Base-by-base conservation (phyloP, 2,329 filamentous ascomycete species). In the Bretziella fagacearum region DNA sequence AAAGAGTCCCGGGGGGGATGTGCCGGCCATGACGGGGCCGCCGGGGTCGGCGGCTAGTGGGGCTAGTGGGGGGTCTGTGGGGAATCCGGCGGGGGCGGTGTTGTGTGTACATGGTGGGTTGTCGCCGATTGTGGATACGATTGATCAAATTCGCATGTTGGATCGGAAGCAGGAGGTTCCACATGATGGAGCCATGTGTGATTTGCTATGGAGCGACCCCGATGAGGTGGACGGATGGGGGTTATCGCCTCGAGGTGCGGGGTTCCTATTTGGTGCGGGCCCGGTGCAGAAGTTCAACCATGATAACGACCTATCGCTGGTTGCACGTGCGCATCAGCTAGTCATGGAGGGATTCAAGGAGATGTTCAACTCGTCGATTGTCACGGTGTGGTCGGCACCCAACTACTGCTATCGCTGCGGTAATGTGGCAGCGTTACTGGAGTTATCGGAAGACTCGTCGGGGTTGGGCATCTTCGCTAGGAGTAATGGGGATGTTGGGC, bases 301-400 rank as follows among this genome's bases (percentile, higher is more conserved):
- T 63, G 76, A 79, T 49, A 98, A 98, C 61, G 84, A 94, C 58
- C 72, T 98, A 23, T 85, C 81, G 18, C 71, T 98, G 45, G 91
- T 98, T 54, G 91, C 89, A 15, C 77, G 91, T 47, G 91, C 91
- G 1, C 91, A 98, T 60, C 91, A 98, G 62, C 77, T 98, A 18
- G 91, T 98, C 53, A 98, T 96, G 91, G 91, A 98, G 61, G 91
- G 91, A 0, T 98, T 95, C 63, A 96, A 96, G 65, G 91, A 96
- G 61, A 96, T 96, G 87, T 98, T 96, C 58, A 85, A 94, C 59
- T 81, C 79, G 11, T 84, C 79, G 41, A 95, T 98, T 53, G 91
- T 96, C 35, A 98, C 91, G 0, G 91, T 98, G n/a, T 98, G 91
- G 89, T 93, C 84, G 1, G 87, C 87, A 7, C 87, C 87, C 1